phyloP scores from a whole-genome alignment of 75 land plant species.

The Cunninghamia lanceolata region DNA sequence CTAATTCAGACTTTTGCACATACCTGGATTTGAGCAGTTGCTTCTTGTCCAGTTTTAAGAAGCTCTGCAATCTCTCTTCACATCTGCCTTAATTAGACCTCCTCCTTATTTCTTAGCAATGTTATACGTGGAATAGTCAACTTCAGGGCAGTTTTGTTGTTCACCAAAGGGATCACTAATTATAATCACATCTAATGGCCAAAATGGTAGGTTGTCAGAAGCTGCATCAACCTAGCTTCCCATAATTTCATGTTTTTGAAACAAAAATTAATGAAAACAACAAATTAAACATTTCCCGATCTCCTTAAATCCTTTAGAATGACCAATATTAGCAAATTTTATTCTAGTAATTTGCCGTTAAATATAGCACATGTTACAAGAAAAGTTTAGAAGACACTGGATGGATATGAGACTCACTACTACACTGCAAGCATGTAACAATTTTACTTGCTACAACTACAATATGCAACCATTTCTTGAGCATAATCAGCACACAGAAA shows the following conservation, averaged over 20 bases:
- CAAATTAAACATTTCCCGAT: neutral
- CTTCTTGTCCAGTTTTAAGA: conserved; percentile 87
- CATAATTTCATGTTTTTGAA: neutral
- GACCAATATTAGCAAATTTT: neutral
- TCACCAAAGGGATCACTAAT: neutral
- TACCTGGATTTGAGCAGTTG: conserved; percentile 82
- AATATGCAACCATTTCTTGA: neutral
- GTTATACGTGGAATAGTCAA: conserved; percentile 48
- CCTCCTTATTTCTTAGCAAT: conserved; percentile 82
- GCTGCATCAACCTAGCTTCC: neutral
- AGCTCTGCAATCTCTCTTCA: conserved; percentile 80
- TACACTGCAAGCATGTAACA: neutral
- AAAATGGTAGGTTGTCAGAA: neutral
- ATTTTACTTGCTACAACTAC: neutral
- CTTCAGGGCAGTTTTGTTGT: conserved; percentile 5
- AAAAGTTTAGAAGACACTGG: neutral
- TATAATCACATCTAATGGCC: neutral
- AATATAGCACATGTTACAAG: neutral
- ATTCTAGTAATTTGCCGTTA: neutral
- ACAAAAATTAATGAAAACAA: neutral
- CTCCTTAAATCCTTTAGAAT: neutral
- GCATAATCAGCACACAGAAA: neutral
- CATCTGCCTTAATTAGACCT: conserved; percentile 63
- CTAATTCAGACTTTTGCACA: neutral
- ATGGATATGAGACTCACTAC: neutral